These are phyloP conservation scores for Macrophomina tecta DNA, from an alignment of 2,329 filamentous ascomycete genomes.

Conservation along the genomic window DNA sequence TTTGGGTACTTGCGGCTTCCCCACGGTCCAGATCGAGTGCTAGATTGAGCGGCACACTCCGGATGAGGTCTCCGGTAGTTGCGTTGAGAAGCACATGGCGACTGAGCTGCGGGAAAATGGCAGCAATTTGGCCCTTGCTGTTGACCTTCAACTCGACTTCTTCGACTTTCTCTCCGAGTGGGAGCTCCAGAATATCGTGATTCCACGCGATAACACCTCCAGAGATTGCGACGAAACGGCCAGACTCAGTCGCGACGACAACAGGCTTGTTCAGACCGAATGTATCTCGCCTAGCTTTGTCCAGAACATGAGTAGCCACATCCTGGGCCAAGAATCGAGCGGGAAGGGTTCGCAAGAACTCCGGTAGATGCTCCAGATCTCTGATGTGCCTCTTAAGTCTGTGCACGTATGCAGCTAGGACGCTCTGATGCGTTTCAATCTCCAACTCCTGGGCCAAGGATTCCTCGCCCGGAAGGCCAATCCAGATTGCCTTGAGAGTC, in stretches of 20 bases:
- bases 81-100: conserved; percentile 25
- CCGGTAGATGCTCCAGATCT: conserved; percentile 78
- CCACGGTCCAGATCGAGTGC: conserved; percentile 9
- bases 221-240: conserved; percentile 78
- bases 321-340: conserved; percentile 70
- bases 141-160: conserved; percentile 45
- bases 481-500: conserved; percentile 79
- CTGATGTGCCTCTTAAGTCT: conserved; percentile 80
- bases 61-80: conserved; percentile 18
- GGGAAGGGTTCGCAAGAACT: conserved; percentile 73
- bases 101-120: conserved; percentile 15
- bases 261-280: conserved; percentile 92
- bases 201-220: conserved; percentile 80
- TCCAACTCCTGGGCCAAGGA: conserved; percentile 81
- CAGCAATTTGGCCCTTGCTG: conserved; percentile 19
- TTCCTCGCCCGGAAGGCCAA: conserved; percentile 75
- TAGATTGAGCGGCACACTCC: conserved; percentile 3
- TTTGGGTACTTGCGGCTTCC: not conserved
- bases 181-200: conserved; percentile 65
- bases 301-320: conserved; percentile 46
- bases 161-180: conserved; percentile 64
- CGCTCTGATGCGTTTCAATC: conserved; percentile 82
- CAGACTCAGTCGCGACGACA: conserved; percentile 78
- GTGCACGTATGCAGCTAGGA: conserved; percentile 83
- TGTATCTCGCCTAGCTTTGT: conserved; percentile 67